These are phyloP conservation scores for Trametes maxima DNA, from an alignment of 768 basidiomycete species.

Conservation along the genomic window DNA sequence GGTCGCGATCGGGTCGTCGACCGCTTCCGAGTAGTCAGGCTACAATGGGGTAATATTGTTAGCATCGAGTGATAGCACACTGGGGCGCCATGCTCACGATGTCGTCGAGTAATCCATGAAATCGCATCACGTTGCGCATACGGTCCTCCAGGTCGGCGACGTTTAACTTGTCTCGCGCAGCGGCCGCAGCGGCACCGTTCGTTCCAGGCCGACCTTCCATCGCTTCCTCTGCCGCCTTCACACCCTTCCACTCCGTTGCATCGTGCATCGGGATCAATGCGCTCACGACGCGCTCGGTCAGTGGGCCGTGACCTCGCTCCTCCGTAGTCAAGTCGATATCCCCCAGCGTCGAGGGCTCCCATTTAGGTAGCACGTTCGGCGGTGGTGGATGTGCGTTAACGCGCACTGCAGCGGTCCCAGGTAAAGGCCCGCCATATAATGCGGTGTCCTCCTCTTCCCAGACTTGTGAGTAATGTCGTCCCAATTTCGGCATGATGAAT, in stretches of 20 bases:
- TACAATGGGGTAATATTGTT: slow-evolving; percentile 30
- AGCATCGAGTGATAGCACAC: slow-evolving; percentile 19
- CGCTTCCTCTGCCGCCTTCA: slow-evolving; percentile 81
- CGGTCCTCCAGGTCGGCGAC: slow-evolving; percentile 79
- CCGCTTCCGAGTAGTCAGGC: slow-evolving; percentile 76
- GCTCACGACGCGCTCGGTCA: slow-evolving; percentile 84
- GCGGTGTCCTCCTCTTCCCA: slow-evolving; percentile 92
- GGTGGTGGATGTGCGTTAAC: slow-evolving; percentile 44
- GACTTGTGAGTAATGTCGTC: slow-evolving; percentile 82
- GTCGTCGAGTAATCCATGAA: slow-evolving; percentile 67
- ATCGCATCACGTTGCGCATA: slow-evolving; percentile 75
- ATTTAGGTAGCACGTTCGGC: slow-evolving; percentile 50
- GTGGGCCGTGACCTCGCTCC: slow-evolving; percentile 80
- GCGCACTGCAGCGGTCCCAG: slow-evolving; percentile 43
- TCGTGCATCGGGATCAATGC: slow-evolving; percentile 74
- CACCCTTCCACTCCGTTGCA: slow-evolving; percentile 64
- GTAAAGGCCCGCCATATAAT: slow-evolving; percentile 45
- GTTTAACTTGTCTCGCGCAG: slow-evolving; percentile 75
- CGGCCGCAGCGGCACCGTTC: slow-evolving; percentile 71
- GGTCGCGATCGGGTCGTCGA: slow-evolving; percentile 93
- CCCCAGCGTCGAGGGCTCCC: slow-evolving; percentile 80
- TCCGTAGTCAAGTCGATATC: slow-evolving; percentile 73
- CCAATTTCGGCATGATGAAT: slow-evolving; percentile 84
- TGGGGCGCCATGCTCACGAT: slow-evolving; percentile 56
- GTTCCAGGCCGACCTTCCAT: slow-evolving; percentile 80